Evolutionary conservation across 2,329 filamentous ascomycete species (phyloP).

Genomic region (Pochonia chlamydosporia): DNA sequence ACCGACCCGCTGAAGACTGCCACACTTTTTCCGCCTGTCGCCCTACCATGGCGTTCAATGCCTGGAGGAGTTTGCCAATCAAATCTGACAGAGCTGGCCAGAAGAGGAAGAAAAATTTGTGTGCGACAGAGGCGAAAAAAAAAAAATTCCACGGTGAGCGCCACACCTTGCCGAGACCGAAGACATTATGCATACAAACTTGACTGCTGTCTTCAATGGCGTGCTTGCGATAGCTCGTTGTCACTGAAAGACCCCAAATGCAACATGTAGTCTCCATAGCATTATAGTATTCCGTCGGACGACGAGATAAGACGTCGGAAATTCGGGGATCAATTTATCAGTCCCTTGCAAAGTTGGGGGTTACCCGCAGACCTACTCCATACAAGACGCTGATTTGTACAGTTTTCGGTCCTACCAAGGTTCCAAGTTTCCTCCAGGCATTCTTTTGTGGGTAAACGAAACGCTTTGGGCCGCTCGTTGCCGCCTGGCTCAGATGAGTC

Average conservation of each 20-base stretch:
- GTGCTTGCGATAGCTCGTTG: too few relatives aligned
- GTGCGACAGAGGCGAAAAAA: too few relatives aligned
- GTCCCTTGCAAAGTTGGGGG: not conserved
- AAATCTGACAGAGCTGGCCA: not conserved
- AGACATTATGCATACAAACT: too few relatives aligned
- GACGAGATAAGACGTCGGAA: constrained; percentile 2
- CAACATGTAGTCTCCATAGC: not conserved
- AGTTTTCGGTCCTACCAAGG: not conserved
- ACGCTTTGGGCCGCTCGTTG: too few relatives aligned
- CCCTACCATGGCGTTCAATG: not conserved
- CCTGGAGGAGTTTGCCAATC: not conserved
- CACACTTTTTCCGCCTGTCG: not conserved
- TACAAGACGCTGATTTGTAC: too few relatives aligned
- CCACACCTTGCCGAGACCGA: too few relatives aligned
- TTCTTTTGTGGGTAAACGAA: too few relatives aligned
- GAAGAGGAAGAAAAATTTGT: not conserved
- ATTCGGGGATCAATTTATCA: not conserved
- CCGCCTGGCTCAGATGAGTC: too few relatives aligned
- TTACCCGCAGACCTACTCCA: not conserved
- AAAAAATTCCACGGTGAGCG: too few relatives aligned
- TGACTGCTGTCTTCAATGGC: too few relatives aligned
- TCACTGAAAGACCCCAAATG: too few relatives aligned
- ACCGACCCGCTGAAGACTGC: not conserved
- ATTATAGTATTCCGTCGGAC: not conserved
- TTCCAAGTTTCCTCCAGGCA: too few relatives aligned